phyloP scores from a whole-genome alignment of 2,329 filamentous ascomycete genomes.

The Didymella sp. region DNA sequence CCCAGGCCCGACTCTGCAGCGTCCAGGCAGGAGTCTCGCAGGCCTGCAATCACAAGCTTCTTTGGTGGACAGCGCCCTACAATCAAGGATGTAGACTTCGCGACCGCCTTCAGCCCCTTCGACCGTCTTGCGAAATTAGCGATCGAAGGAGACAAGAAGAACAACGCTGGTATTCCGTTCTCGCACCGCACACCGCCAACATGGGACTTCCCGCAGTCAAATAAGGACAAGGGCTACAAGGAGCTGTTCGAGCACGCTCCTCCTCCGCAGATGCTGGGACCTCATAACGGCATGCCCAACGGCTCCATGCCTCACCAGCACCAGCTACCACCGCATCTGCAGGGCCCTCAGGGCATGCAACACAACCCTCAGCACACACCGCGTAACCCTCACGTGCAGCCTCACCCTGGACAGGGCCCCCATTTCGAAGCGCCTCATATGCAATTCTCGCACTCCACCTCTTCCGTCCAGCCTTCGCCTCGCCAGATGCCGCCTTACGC shows the following conservation, averaged over 20 bases:
- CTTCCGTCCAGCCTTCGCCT: conserved; percentile 82
- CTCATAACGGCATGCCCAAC: conserved; percentile 66
- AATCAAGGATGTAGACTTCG: conserved; percentile 59
- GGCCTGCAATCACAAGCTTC: conserved; percentile 55
- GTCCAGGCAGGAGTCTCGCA: conserved; percentile 41
- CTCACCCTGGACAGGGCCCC: conserved; percentile 72
- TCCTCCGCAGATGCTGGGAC: conserved; percentile 65
- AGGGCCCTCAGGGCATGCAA: conserved; percentile 71
- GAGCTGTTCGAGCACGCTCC: conserved; percentile 77
- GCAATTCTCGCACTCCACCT: conserved; percentile 81
- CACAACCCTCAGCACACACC: conserved; percentile 78
- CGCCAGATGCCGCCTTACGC: conserved; percentile 74
- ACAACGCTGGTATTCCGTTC: conserved; percentile 82
- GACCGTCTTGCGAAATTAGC: conserved; percentile 74
- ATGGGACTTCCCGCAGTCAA: conserved; percentile 76
- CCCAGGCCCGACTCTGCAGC: conserved; percentile 64
- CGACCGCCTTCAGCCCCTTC: conserved; percentile 66
- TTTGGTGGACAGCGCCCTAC: conserved; percentile 74
- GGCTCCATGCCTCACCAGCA: conserved; percentile 81
- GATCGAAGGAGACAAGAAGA: conserved; percentile 57
- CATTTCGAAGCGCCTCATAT: conserved; percentile 85
- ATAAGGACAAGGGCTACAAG: conserved; percentile 78
- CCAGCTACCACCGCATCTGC: conserved; percentile 82
- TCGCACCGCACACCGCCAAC: conserved; percentile 85
- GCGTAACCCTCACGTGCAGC: conserved; percentile 77